These are phyloP conservation scores for Coemansia sp. DNA, from an alignment of 192 early-diverging fungal species.

Conservation along the genomic window DNA sequence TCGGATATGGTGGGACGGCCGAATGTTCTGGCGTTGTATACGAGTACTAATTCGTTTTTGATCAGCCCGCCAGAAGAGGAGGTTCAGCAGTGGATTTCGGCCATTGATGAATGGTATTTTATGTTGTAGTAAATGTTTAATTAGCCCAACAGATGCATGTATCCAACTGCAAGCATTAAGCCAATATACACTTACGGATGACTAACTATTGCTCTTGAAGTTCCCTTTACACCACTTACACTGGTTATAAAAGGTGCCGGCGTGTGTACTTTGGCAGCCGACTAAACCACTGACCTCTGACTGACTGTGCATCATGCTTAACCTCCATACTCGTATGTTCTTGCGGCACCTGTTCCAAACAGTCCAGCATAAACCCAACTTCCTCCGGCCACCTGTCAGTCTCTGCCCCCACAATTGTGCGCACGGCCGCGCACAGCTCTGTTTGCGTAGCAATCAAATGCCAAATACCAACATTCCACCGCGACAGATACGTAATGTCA, in stretches of 20 bases:
- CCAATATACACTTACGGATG: too few relatives aligned
- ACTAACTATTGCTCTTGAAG: too few relatives aligned
- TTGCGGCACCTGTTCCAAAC: conserved; percentile 24
- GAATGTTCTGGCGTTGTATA: conserved; percentile 41
- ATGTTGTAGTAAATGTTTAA: conserved; percentile 17
- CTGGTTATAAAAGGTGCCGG: background rate
- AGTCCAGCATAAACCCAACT: conserved; percentile 41
- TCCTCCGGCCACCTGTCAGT: conserved; percentile 45
- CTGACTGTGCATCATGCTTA: background rate
- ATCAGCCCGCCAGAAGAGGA: conserved; percentile 29
- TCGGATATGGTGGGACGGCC: conserved; percentile 31
- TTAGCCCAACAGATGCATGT: background rate
- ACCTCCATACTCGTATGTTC: too few relatives aligned
- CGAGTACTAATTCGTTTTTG: conserved; percentile 39
- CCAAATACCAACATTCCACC: conserved; percentile 44
- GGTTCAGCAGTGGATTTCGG: conserved; percentile 46
- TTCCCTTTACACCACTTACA: too few relatives aligned
- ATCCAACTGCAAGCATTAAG: too few relatives aligned
- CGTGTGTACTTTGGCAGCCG: conserved; percentile 42
- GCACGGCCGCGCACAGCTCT: conserved; percentile 26
- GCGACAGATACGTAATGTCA: conserved; percentile 38
- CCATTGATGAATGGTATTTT: conserved; percentile 53
- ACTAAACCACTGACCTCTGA: conserved; percentile 31
- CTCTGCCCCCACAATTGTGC: conserved; percentile 40
- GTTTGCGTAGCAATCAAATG: conserved; percentile 41